Conservation (phyloP, 371 early-diverging fungal genomes). For the Fennellomyces sp. region DNA sequence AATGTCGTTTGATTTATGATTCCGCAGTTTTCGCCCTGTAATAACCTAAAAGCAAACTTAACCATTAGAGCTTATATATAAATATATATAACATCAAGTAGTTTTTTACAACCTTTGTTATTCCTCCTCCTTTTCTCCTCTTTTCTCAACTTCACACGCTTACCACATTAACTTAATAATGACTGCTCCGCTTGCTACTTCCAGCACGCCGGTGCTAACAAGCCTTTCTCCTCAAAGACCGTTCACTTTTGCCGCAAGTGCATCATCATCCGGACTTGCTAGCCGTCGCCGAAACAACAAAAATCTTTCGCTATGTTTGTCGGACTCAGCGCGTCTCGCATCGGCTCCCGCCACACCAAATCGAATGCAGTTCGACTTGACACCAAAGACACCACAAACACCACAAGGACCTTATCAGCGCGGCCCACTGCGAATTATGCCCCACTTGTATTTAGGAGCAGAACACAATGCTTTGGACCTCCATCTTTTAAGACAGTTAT, state of each 20-base stretch:
- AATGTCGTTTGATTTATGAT: constrained; percentile 15
- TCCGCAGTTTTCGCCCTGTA: background rate
- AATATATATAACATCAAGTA: constrained; percentile 10
- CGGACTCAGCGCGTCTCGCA: constrained; percentile 19
- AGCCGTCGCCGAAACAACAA: constrained; percentile 34
- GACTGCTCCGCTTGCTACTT: constrained; percentile 10
- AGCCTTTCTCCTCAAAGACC: constrained; percentile 11
- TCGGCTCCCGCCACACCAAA: constrained; percentile 11
- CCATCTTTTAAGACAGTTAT: constrained; percentile 38
- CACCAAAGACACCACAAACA: constrained; percentile 10
- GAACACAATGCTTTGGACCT: constrained; percentile 60
- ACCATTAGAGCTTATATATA: constrained; percentile 1
- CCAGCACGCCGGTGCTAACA: constrained; percentile 15
- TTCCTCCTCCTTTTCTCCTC: constrained; percentile 9
- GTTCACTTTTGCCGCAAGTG: constrained; percentile 14
- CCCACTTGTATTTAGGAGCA: constrained; percentile 73
- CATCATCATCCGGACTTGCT: constrained; percentile 27
- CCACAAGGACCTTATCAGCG: constrained; percentile 40
- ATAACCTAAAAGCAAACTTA: constrained; percentile 4
- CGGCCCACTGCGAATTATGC: constrained; percentile 65
- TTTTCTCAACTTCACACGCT: too few relatives aligned
- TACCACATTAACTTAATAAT: constrained; percentile 7
- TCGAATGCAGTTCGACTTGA: constrained; percentile 4
- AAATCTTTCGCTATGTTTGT: constrained; percentile 37
- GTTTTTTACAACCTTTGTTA: constrained; percentile 8